Evolutionary conservation across 2,329 filamentous ascomycete genomes (phyloP), one percentile per base, ranked within the genome.

Genomic region (Ramichloridium luteum): DNA sequence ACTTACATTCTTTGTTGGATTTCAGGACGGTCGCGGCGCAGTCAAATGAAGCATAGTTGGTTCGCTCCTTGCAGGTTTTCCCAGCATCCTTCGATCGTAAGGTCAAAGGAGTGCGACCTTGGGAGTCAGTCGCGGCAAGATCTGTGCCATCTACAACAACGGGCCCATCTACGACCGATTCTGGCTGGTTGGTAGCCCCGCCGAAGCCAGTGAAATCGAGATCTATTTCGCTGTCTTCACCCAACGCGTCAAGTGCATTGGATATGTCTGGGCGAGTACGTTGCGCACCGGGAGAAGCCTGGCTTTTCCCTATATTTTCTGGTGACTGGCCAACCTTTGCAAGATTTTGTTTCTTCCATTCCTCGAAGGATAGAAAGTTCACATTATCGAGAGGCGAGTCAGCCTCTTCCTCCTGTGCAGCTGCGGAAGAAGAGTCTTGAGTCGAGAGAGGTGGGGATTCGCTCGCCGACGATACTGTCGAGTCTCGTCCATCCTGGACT

Each of bases 1-100:
- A 92, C 55, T 90, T 92, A 34, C 82, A 80, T 40, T 86, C 78
- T 3, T 72, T 67, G 50, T 92, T 93, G 2, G 83, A 83, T 62
- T 96, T 96, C 39, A 93, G 66, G 16, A 96, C 74, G 1, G 84
- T 94, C 9, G 90, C 90, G 8, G 90, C 90, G 38, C 85, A 93
- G 55, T 98, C 90, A 50, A 96, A 96, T 1, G 88, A 96, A 5
- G 90, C 85, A 59, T 93, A 98, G 33, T 93, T 96, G 58, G 93
- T 94, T 27, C 90, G 72, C 58, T 96, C 90, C 58, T 96, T 96
- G 68, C 88, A 94, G 0, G 90, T 98, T 56, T 83, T 93, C 5
- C 90, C 90, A 3, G 90, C 90, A 56, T 96, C 86, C 56, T 92
- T 94, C 51, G 80, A 85, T 22, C 83, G 72, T 39, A 74, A 68